Conservation (phyloP, 495 filamentous ascomycete species). For the Hyphodiscus hymeniophilus region DNA sequence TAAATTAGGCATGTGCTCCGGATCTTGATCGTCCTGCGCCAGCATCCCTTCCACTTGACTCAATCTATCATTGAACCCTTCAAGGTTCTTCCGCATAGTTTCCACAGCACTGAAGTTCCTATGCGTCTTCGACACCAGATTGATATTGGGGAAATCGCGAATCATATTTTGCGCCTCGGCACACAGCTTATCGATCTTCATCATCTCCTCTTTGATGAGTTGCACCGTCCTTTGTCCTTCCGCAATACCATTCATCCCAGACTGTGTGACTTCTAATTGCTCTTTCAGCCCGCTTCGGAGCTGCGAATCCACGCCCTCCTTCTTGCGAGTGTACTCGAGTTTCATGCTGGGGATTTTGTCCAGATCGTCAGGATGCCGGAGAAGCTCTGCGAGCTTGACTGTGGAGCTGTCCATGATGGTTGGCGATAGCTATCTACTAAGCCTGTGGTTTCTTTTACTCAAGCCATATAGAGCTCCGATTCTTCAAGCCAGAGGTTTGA, state of each 20-base stretch:
- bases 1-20: constrained; percentile 86
- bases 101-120: constrained; percentile 88
- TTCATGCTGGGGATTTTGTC: constrained; percentile 90
- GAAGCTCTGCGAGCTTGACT: constrained; percentile 66
- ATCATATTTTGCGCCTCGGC: constrained; percentile 95
- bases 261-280: constrained; percentile 86
- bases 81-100: constrained; percentile 82
- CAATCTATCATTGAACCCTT: constrained; percentile 72
- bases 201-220: constrained; percentile 92
- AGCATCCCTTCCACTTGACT: constrained; percentile 66
- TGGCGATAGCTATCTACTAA: constrained; percentile 3
- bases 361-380: constrained; percentile 73
- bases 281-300: constrained; percentile 79
- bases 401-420: constrained; percentile 44
- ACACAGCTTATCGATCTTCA: constrained; percentile 96
- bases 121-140: constrained; percentile 85
- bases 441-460: background rate
- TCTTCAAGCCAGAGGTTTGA: background rate
- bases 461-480: constrained; percentile 14
- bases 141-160: constrained; percentile 93
- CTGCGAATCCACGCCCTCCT: constrained; percentile 79
- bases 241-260: constrained; percentile 75
- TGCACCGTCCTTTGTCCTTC: constrained; percentile 84
- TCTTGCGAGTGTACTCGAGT: constrained; percentile 91
- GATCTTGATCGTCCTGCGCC: constrained; percentile 70